These are phyloP conservation scores for Fusarium oligoseptatum DNA, from an alignment of 2,329 filamentous ascomycete genomes.

Conservation along the genomic window DNA sequence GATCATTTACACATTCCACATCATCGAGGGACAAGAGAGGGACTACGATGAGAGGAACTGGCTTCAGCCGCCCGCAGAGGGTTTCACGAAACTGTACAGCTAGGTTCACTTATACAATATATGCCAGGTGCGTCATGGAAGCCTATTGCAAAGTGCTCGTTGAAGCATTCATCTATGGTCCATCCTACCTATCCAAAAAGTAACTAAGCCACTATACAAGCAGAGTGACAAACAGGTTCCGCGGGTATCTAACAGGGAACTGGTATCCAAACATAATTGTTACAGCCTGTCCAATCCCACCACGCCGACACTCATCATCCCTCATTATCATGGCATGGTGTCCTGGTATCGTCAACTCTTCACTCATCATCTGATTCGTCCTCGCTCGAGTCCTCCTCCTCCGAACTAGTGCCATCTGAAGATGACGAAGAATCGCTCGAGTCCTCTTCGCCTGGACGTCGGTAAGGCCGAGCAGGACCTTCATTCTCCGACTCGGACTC, in stretches of 20 bases:
- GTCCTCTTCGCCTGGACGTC: slow-evolving; percentile 47
- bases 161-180: slow-evolving; percentile 16
- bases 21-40: slow-evolving; percentile 84
- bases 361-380: slow-evolving; percentile 42
- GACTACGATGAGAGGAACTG: slow-evolving; percentile 91
- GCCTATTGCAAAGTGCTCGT: slow-evolving; percentile 10
- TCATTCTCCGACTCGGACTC: slow-evolving; percentile 52
- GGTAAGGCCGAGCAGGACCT: slow-evolving; percentile 41
- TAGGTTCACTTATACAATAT: slow-evolving; percentile 37
- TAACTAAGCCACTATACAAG: slow-evolving; percentile 22
- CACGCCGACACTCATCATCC: slow-evolving; percentile 17
- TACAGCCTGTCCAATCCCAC: slow-evolving; percentile 43
- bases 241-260: slow-evolving; percentile 42
- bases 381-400: slow-evolving; percentile 44
- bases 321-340: slow-evolving; percentile 18
- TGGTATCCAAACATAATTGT: slow-evolving; percentile 34
- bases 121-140: not conserved
- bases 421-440: slow-evolving; percentile 51
- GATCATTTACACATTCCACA: slow-evolving; percentile 97
- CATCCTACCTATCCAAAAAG: slow-evolving; percentile 16
- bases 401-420: slow-evolving; percentile 52
- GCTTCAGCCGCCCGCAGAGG: slow-evolving; percentile 85
- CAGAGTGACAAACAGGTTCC: slow-evolving; percentile 26
- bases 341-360: slow-evolving; percentile 29
- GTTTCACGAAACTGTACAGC: slow-evolving; percentile 78